phyloP scores from a whole-genome alignment of 441 rosid genomes.

The Corymbia citriodora region DNA sequence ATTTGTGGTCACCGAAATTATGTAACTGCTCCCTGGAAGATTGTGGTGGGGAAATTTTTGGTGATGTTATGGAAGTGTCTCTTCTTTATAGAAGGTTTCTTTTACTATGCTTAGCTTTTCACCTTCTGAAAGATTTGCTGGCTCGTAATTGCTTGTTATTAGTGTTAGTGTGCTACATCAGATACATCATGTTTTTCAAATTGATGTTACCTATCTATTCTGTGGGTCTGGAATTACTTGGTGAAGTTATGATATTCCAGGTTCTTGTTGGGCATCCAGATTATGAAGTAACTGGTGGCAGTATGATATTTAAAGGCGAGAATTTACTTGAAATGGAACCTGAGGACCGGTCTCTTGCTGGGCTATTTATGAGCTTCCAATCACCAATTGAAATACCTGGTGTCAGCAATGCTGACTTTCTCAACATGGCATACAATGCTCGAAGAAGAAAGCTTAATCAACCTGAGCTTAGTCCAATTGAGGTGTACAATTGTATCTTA shows the following conservation, averaged over 20 bases:
- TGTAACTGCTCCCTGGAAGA: background rate
- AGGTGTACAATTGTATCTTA: slow-evolving; percentile 31
- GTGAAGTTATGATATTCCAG: slow-evolving; percentile 22
- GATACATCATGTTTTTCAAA: background rate
- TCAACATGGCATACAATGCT: slow-evolving; percentile 94
- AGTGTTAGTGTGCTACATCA: background rate
- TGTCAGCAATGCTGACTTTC: slow-evolving; percentile 82
- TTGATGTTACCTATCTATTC: background rate
- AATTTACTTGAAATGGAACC: slow-evolving; percentile 90
- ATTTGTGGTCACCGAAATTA: background rate
- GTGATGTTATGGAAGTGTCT: background rate
- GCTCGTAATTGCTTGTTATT: background rate
- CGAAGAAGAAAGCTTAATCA: slow-evolving; percentile 64
- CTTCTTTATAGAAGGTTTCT: background rate
- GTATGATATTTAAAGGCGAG: slow-evolving; percentile 76
- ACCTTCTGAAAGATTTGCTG: background rate
- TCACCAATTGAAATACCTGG: slow-evolving; percentile 95
- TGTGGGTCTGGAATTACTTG: background rate
- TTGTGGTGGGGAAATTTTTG: background rate
- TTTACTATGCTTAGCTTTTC: background rate
- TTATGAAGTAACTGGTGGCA: slow-evolving; percentile 91
- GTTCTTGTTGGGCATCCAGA: slow-evolving; percentile 96
- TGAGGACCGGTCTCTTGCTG: slow-evolving; percentile 94
- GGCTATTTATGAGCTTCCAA: slow-evolving; percentile 97
- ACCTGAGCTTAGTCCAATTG: slow-evolving; percentile 86